phyloP scores from a whole-genome alignment of 1,284 basidiomycete species.

The Ganoderma leucocontextum region DNA sequence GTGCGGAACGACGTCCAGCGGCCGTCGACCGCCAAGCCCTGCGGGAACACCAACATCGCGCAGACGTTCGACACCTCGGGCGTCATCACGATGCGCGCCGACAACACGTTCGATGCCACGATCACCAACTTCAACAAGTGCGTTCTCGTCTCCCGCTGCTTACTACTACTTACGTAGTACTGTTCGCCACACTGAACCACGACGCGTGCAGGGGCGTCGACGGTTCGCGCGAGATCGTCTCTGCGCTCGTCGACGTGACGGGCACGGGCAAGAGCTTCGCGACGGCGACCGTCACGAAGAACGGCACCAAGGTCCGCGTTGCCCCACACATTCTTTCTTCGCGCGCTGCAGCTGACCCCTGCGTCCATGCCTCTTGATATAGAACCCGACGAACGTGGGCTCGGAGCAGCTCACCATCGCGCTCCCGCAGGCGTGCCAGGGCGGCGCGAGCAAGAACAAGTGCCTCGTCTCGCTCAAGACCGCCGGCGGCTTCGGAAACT shows the following conservation, averaged over 20 bases:
- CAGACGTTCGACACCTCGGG: slow-evolving; percentile 51
- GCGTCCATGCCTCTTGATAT: neutral
- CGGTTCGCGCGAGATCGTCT: slow-evolving; percentile 54
- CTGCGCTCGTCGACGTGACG: slow-evolving; percentile 45
- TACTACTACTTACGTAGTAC: too few relatives aligned
- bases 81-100: slow-evolving; percentile 48
- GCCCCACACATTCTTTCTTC: neutral
- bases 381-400: slow-evolving; percentile 43
- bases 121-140: slow-evolving; percentile 61
- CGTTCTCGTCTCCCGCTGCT: slow-evolving; percentile 17
- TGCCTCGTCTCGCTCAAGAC: slow-evolving; percentile 59
- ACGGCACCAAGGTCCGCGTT: slow-evolving; percentile 45
- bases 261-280: slow-evolving; percentile 47
- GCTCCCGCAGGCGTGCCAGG: slow-evolving; percentile 57
- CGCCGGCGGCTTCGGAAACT: slow-evolving; percentile 59
- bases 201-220: slow-evolving; percentile 46
- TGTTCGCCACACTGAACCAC: neutral
- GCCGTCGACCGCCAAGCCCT: slow-evolving; percentile 49
- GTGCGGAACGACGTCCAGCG: slow-evolving; percentile 55
- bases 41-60: slow-evolving; percentile 56
- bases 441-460: slow-evolving; percentile 50
- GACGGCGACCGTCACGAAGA: slow-evolving; percentile 45
- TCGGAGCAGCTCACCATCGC: slow-evolving; percentile 51
- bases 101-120: slow-evolving; percentile 53
- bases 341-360: neutral